These are phyloP conservation scores for Sporothrix luriei DNA, from an alignment of 2,329 filamentous ascomycete species.

Conservation along the genomic window DNA sequence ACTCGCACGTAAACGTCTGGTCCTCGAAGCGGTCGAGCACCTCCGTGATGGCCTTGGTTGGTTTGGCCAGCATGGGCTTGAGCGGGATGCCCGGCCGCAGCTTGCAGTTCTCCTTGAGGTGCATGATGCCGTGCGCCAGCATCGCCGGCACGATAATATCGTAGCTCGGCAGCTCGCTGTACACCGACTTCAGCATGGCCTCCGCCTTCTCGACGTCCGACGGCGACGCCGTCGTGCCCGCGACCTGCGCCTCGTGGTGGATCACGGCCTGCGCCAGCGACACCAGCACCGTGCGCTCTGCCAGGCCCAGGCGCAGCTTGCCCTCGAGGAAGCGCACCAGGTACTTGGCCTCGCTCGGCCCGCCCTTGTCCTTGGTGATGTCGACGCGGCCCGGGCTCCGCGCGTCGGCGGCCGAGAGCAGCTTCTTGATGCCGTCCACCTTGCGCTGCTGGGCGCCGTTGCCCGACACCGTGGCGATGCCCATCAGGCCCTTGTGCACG, in stretches of 20 bases:
- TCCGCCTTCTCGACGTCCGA: conserved; percentile 82
- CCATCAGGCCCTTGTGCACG: conserved; percentile 85
- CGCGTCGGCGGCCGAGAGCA: conserved; percentile 86
- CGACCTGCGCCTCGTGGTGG: conserved; percentile 73
- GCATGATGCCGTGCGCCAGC: conserved; percentile 80
- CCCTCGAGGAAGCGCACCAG: conserved; percentile 92
- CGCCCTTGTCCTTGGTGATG: conserved; percentile 88
- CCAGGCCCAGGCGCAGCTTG: conserved; percentile 86
- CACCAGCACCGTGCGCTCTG: conserved; percentile 88
- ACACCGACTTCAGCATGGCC: conserved; percentile 83
- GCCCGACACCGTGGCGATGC: conserved; percentile 82
- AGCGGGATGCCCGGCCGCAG: conserved; percentile 90
- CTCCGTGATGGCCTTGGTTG: conserved; percentile 96
- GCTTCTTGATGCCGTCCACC: conserved; percentile 92
- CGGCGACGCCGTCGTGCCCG: conserved; percentile 70
- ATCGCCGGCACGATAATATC: conserved; percentile 92
- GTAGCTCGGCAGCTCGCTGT: conserved; percentile 92
- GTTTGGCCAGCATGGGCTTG: conserved; percentile 98
- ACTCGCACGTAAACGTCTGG: conserved; percentile 96
- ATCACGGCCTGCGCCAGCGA: conserved; percentile 87
- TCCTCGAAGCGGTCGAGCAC: conserved; percentile 95
- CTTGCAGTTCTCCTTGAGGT: conserved; percentile 82
- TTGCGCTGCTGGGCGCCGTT: conserved; percentile 88
- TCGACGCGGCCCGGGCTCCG: conserved; percentile 76
- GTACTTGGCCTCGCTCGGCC: conserved; percentile 91